A percentile compares a stretch with the other conserved stretches of the same genome.
phyloP scores from a whole-genome alignment of 2,329 filamentous ascomycete species.

The Orbilia ellipsospora region DNA sequence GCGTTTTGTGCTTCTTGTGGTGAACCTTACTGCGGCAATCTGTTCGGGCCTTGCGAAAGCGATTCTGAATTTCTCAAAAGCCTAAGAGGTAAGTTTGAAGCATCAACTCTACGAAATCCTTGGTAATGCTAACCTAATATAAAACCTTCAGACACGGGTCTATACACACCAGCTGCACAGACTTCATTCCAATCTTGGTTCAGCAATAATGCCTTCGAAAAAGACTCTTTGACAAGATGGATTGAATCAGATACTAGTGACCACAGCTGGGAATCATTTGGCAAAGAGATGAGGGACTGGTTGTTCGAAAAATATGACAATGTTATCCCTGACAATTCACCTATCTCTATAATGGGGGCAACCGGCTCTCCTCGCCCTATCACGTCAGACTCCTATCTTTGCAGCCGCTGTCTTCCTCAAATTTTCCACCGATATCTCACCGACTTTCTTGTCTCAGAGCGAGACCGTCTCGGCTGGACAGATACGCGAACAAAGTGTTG shows the following conservation, averaged over 20 bases:
- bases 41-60: slow-evolving; percentile 14
- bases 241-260: slow-evolving; percentile 39
- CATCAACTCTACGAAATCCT: no score
- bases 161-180: slow-evolving; percentile 2
- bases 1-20: slow-evolving; percentile 32
- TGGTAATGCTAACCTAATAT: no score
- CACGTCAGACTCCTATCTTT: slow-evolving; percentile 26
- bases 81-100: slow-evolving; percentile 22
- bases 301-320: slow-evolving; percentile 27
- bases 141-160: slow-evolving; percentile 12
- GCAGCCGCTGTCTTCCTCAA: slow-evolving; percentile 13
- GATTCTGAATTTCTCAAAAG: slow-evolving; percentile 10
- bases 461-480: slow-evolving; percentile 43
- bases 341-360: not conserved
- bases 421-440: slow-evolving; percentile 33
- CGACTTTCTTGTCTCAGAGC: slow-evolving; percentile 38
- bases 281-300: slow-evolving; percentile 38
- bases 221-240: slow-evolving; percentile 26
- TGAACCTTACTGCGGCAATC: slow-evolving; percentile 15
- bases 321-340: slow-evolving; percentile 7
- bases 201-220: slow-evolving; percentile 33
- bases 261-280: slow-evolving; percentile 36
- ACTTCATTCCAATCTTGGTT: slow-evolving; percentile 17
- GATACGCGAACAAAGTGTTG: slow-evolving; percentile 39
- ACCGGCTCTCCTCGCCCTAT: not conserved